Evolutionary conservation across 345 rosid genomes (phyloP).

Genomic region (Syzygium grande): DNA sequence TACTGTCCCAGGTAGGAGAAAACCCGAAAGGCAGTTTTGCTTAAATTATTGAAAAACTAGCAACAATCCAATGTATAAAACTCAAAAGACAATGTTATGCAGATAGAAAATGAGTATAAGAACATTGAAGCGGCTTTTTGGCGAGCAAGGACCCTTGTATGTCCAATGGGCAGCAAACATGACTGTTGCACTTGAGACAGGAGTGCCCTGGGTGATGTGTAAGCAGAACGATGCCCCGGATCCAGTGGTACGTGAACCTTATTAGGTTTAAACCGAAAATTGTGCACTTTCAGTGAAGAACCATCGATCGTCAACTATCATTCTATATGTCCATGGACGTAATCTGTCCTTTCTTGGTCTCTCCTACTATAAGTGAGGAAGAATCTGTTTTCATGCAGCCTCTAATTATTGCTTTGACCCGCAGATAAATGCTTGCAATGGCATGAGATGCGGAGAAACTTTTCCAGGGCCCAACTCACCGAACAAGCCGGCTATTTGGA

Average conservation of each 20-base stretch:
- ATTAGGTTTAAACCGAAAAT: background rate
- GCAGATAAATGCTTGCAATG: constrained; percentile 86
- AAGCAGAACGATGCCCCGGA: constrained; percentile 85
- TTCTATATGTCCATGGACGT: background rate
- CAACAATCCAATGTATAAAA: background rate
- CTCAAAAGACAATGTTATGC: background rate
- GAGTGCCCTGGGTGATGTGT: constrained; percentile 99
- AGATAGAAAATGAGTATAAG: constrained; percentile 90
- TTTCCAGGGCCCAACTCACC: constrained; percentile 80
- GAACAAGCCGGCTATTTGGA: constrained; percentile 78
- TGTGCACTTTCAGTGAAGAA: background rate
- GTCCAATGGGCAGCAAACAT: constrained; percentile 73
- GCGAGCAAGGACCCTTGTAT: constrained; percentile 46
- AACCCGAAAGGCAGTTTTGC: background rate
- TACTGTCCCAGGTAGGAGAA: constrained; percentile 65
- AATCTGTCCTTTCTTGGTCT: background rate
- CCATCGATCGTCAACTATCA: background rate
- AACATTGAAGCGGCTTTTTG: constrained; percentile 44
- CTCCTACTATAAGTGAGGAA: background rate
- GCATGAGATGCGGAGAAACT: constrained; percentile 79
- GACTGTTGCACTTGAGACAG: constrained; percentile 65
- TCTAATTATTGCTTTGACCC: background rate
- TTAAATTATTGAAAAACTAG: background rate
- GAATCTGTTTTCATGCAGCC: background rate
- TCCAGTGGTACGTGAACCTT: constrained; percentile 50